A percentile compares a stretch with the other conserved stretches of the same genome.
These are phyloP conservation scores for Anethum foeniculum DNA, from an alignment of 140 eudicot genomes.

Conservation along the genomic window DNA sequence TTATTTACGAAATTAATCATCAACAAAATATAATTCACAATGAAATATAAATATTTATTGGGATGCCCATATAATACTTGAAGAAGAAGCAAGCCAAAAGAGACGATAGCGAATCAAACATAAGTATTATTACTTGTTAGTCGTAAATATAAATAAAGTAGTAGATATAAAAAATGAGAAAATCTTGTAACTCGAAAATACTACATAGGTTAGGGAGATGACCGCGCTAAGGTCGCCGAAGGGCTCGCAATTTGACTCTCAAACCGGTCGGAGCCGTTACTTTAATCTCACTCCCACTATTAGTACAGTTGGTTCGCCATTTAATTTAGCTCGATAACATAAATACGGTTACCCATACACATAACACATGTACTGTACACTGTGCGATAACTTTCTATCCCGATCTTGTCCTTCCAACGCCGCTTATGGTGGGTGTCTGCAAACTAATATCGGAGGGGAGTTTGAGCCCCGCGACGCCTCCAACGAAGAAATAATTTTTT, in stretches of 20 bases:
- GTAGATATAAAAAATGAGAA: background rate
- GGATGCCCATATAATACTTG: slow-evolving; percentile 35
- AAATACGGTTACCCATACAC: background rate
- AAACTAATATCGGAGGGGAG: no score
- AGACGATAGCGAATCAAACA: background rate
- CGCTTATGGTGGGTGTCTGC: no score
- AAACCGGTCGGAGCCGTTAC: slow-evolving; percentile 23
- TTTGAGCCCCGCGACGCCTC: no score
- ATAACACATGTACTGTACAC: no score
- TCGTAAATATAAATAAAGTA: no score
- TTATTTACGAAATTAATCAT: no score
- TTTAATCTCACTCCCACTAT: background rate
- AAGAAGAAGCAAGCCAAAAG: slow-evolving; percentile 26
- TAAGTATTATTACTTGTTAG: no score
- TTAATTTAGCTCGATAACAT: background rate
- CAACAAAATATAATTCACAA: no score
- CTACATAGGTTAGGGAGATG: slow-evolving; percentile 35
- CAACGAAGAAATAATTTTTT: no score
- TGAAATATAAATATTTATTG: slow-evolving; percentile 18
- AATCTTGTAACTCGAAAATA: slow-evolving; percentile 37
- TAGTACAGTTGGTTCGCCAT: background rate
- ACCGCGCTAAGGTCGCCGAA: slow-evolving; percentile 76
- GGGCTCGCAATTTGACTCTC: slow-evolving; percentile 59
- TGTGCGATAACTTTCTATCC: no score
- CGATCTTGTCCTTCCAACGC: no score